Evolutionary conservation across 441 rosid genomes (phyloP).

Genomic region (Brassica hybrid): DNA sequence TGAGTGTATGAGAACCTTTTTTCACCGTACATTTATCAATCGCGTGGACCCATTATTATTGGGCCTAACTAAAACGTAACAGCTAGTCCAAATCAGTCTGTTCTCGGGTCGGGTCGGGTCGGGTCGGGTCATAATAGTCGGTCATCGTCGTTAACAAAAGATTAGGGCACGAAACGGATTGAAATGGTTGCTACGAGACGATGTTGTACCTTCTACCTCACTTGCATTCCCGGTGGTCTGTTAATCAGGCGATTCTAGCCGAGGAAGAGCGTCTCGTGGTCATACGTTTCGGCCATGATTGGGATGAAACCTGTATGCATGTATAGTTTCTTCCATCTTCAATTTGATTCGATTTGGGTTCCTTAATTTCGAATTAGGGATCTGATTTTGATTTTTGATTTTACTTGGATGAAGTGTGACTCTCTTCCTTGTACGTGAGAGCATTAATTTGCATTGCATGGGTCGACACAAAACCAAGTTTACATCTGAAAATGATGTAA

Average conservation of each 20-base stretch:
- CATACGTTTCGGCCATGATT: conserved; percentile 87
- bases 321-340: conserved; percentile 34
- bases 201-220: conserved; percentile 90
- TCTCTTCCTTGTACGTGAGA: too few species aligned
- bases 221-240: conserved; percentile 90
- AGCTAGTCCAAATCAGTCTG: neutral
- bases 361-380: too few species aligned
- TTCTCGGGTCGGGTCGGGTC: conserved; percentile 2
- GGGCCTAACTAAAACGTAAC: neutral
- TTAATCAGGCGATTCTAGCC: conserved; percentile 80
- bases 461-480: too few species aligned
- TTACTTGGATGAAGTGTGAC: too few species aligned
- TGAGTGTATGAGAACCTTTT: neutral
- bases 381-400: too few species aligned
- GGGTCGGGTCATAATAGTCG: too few species aligned
- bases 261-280: conserved; percentile 86
- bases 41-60: neutral
- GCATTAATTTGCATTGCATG: too few species aligned
- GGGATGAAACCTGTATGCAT: conserved; percentile 98
- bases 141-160: too few species aligned
- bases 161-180: too few species aligned
- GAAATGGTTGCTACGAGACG: too few species aligned
- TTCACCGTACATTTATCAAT: neutral
- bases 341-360: too few species aligned
- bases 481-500: too few species aligned